Evolutionary conservation across 2,329 filamentous ascomycete species (phyloP), one percentile per base, ranked within the genome.

Genomic region (Cercospora sesami): DNA sequence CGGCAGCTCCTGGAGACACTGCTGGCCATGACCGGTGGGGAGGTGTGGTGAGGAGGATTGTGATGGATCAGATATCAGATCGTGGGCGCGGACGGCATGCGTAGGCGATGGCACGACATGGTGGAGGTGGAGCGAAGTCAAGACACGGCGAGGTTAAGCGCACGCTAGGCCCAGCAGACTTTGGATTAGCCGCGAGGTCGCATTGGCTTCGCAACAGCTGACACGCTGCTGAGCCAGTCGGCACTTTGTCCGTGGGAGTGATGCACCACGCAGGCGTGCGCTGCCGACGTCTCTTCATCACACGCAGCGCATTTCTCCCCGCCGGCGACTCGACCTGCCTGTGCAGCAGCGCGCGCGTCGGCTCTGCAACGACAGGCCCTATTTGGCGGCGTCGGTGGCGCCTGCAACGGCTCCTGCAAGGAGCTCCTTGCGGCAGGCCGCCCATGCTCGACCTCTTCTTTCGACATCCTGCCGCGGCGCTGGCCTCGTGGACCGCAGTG

Each of bases 351-450:
- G 10, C 28, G 28, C 28, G 31, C 36, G 36, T 42, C 36, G 36
- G 36, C 36, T 42, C 36, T 42, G 36, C 36, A 42, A 2, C 36
- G 28, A 31, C 28, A 59, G 28, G 28, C 55, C 55, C 55, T 16
- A 18, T 51, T 26, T 48, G 33, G 31, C 62, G 64, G 65, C 55
- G 67, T 67, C 55, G 60, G 74, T 75, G 74, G 75, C 75, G 71
- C 66, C 66, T 71, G 73, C 73, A 71, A 70, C 62, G 72, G 73
- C 69, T 71, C 58, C 69, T 77, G 75, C 75, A 76, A 63, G 51
- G 65, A 66, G 72, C 74, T 71, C 63, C 58, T 71, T 75, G 65
- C 57, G 72, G 73, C 58, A 68, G 48, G 9, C 39, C 30, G 42
- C 51, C 62, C 68, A 65, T 68, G 60, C 69, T 59, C 23, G 16